Evolutionary conservation across 495 filamentous ascomycete species (phyloP), one percentile per base, ranked within the genome.

Genomic region (Aspergillus leporis): DNA sequence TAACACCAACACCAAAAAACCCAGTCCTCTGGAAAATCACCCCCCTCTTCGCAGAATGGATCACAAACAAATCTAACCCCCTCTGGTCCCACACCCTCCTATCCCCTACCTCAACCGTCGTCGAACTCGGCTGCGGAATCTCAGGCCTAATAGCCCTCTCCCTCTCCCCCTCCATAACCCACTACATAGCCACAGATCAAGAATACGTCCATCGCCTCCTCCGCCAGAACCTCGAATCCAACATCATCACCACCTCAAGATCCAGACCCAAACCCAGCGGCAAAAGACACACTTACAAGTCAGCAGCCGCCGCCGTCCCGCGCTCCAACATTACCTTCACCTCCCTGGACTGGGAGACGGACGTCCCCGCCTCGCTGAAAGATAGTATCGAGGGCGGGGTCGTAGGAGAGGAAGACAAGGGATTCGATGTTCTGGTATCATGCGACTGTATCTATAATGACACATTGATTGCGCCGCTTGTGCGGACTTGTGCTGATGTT

Each of bases 401-500:
- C 5, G 59, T 46, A 4, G 58, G 60, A 21, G 61, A 63, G 18
- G 61, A 70, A 22, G 75, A 78, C 56, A 53, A 51, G 13, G 74
- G 73, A 22, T 73, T 78, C 56, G 87, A 91, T 59, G 74, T 81
- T 3, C 78, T 96, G 4, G 70, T 93, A 19, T 91, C 92, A 5
- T 95, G 90, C 71, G 91, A 95, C 67, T 95, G 91, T 65, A 87
- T 97, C 69, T 96, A 94, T 75, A 92, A 93, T 69, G 91, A 96
- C 61, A 80, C 87, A 5, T 82, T 98, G 4, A 85, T 97, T 16
- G 76, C 84, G 34, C 90, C 92, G 1, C 84, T 97, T 19, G 89
- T 96, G n/a, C 78, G 86, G 51, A 89, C 91, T 0, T 97, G 92
- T 73, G 83, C 80, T n/a, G 89, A 93, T 56, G 77, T 85, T 25